A percentile compares a stretch with the other conserved stretches of the same genome.
Evolutionary conservation across 2,329 filamentous ascomycete genomes (phyloP).

Genomic region (Talaromyces funiculosus): DNA sequence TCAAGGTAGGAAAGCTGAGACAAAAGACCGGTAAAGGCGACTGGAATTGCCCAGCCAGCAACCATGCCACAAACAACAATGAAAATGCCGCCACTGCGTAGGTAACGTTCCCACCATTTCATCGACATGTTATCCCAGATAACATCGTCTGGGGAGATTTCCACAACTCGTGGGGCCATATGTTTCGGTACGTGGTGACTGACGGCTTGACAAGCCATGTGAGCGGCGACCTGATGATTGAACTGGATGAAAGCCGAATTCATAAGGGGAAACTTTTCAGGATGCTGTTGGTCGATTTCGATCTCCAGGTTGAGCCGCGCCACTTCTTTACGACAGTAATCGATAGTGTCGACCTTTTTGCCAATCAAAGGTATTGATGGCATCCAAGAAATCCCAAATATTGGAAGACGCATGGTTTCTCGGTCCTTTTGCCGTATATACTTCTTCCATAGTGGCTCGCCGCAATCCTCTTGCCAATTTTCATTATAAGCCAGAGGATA

Average conservation of each 20-base stretch:
- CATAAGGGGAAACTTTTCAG: constrained; percentile 84
- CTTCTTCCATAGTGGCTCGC: constrained; percentile 69
- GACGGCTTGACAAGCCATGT: constrained; percentile 93
- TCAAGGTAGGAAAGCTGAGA: constrained; percentile 71
- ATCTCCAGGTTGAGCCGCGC: constrained; percentile 88
- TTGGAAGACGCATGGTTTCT: constrained; percentile 73
- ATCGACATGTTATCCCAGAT: constrained; percentile 98
- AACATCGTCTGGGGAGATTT: constrained; percentile 88
- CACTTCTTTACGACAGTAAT: constrained; percentile 79
- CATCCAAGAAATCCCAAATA: constrained; percentile 61
- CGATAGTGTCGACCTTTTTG: constrained; percentile 91
- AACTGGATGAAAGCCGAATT: constrained; percentile 98
- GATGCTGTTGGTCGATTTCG: constrained; percentile 77
- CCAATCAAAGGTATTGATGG: constrained; percentile 72
- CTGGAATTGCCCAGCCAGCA: constrained; percentile 83
- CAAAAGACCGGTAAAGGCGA: constrained; percentile 78
- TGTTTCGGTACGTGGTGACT: constrained; percentile 87
- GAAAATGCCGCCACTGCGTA: constrained; percentile 63
- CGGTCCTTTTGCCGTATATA: constrained; percentile 78
- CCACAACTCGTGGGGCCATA: constrained; percentile 88
- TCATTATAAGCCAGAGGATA: constrained; percentile 62
- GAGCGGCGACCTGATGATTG: constrained; percentile 92
- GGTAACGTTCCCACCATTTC: constrained; percentile 85
- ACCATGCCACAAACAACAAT: constrained; percentile 67
- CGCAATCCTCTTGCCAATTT: constrained; percentile 57